Conservation (phyloP, 2,329 filamentous ascomycete genomes). For the Ascochyta koolunga region DNA sequence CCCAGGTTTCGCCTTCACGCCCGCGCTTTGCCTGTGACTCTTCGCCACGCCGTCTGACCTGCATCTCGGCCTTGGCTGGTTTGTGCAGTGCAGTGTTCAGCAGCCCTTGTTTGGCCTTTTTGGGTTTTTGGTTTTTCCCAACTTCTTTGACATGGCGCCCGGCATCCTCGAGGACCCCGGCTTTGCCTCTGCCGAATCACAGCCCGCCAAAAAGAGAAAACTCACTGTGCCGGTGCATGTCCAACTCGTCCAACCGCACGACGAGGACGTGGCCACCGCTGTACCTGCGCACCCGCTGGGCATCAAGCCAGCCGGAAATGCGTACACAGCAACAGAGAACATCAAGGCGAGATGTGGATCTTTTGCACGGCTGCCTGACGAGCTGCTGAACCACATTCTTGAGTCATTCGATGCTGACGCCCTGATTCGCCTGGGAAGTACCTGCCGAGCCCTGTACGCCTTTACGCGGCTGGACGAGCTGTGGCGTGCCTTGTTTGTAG, state of each 20-base stretch:
- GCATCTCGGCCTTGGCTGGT: background rate
- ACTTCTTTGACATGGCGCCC: slow-evolving; percentile 42
- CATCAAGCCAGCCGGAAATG: slow-evolving; percentile 87
- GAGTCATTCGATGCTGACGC: slow-evolving; percentile 72
- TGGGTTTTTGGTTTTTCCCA: no score
- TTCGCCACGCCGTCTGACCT: slow-evolving; percentile 1
- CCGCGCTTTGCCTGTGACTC: slow-evolving; percentile 11
- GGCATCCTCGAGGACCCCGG: slow-evolving; percentile 37
- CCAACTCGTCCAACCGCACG: slow-evolving; percentile 19
- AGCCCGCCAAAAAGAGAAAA: slow-evolving; percentile 45
- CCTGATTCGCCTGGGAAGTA: slow-evolving; percentile 71
- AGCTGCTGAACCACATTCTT: slow-evolving; percentile 75
- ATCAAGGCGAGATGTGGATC: slow-evolving; percentile 69
- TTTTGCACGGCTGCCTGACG: slow-evolving; percentile 77
- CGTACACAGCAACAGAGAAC: slow-evolving; percentile 69
- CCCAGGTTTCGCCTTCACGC: slow-evolving; percentile 7
- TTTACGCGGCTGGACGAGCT: slow-evolving; percentile 84
- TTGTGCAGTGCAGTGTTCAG: no score
- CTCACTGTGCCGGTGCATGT: slow-evolving; percentile 28
- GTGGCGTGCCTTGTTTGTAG: slow-evolving; percentile 84
- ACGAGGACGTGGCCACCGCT: slow-evolving; percentile 55
- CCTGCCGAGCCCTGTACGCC: slow-evolving; percentile 86
- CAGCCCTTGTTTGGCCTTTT: background rate
- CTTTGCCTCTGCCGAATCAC: slow-evolving; percentile 36
- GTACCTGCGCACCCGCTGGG: slow-evolving; percentile 82